Evolutionary conservation across 1,139 yeast genomes (phyloP).

Genomic region (Protomyces pachydermus): DNA sequence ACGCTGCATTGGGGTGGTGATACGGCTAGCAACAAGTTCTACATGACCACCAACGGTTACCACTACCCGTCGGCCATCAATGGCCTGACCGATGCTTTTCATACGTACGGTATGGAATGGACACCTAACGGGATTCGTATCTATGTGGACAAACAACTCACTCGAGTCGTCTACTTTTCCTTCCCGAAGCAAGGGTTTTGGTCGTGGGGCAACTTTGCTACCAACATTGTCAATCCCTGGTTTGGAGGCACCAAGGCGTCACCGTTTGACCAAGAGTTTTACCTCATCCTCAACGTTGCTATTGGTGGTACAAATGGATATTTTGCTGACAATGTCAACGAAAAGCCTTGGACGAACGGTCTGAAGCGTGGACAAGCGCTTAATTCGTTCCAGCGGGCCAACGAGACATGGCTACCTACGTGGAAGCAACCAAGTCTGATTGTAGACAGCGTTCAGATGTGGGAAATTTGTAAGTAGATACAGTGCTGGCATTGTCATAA

Average conservation of each 20-base stretch:
- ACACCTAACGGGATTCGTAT: slow-evolving; percentile 30
- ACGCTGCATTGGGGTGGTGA: slow-evolving; percentile 33
- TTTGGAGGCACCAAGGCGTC: slow-evolving; percentile 28
- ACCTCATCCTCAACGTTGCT: slow-evolving; percentile 32
- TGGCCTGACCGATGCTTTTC: slow-evolving; percentile 27
- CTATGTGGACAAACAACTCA: slow-evolving; percentile 31
- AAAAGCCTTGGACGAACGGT: slow-evolving; percentile 31
- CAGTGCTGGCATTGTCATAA: neutral
- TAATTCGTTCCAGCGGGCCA: slow-evolving; percentile 1
- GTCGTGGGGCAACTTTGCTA: slow-evolving; percentile 29
- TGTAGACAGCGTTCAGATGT: slow-evolving; percentile 23
- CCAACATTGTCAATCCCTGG: slow-evolving; percentile 31
- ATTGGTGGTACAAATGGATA: slow-evolving; percentile 33
- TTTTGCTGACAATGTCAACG: slow-evolving; percentile 30
- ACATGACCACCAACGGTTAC: slow-evolving; percentile 20
- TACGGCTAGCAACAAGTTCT: slow-evolving; percentile 26
- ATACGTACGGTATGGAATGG: slow-evolving; percentile 33
- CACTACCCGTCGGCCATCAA: slow-evolving; percentile 28
- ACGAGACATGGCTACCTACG: slow-evolving; percentile 12
- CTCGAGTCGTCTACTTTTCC: slow-evolving; percentile 29
- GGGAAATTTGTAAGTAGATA: slow-evolving; percentile 12
- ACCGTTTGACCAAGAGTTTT: slow-evolving; percentile 33
- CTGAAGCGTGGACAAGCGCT: slow-evolving; percentile 13
- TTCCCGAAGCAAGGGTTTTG: slow-evolving; percentile 29
- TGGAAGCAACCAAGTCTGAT: slow-evolving; percentile 19